Base-by-base conservation (phyloP, 2,329 filamentous ascomycete species). In the Paecilomyces fulvus region DNA sequence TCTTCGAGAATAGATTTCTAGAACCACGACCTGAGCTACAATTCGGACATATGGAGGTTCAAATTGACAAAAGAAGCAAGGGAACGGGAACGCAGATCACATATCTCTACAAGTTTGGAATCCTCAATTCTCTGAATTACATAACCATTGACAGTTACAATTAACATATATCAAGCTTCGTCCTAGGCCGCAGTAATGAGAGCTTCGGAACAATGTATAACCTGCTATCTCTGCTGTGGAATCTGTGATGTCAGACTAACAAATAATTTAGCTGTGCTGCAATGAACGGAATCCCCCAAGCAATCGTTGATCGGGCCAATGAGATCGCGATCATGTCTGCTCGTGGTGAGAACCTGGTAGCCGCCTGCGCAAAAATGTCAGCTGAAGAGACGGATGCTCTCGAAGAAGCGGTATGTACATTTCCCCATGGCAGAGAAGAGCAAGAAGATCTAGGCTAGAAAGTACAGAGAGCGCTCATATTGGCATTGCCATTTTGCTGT, bases 281-380 rank as follows among this genome's bases (percentile, higher is more conserved):
- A 3, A 82, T 95, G 70, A 96, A 95, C 64, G 92, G 92, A 1
- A 84, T 99, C 12, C 86, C 90, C 30, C 66, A 74, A 17, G 78
- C 80, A 4, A 82, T 97, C 9, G 81, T 96, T 6, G 76, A 86
- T 14, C 83, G 92, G 55, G 91, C 92, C 0, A 86, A 90, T 60
- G 81, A 86, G 7, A 79, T 99, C 33, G 83, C 87, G 21, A 70
- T 83, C 6, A 75, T 94, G 14, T 77, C 87, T 31, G 82, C 83
- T 14, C 82, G 80, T 53, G 89, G 90, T 6, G 88, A 92, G 65
- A 89, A 95, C 69, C 76, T 97, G 1, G 82, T 87, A 5, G 80
- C 83, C 30, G 82, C 85, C 20, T 96, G 89, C 70, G 83, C 88
- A 3, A 80, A 79, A 49, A 75, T 95, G 60, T 84, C 85, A 0